Conservation (phyloP, 352 stramenopile genomes). For the Globisporangium uncinulatum region DNA sequence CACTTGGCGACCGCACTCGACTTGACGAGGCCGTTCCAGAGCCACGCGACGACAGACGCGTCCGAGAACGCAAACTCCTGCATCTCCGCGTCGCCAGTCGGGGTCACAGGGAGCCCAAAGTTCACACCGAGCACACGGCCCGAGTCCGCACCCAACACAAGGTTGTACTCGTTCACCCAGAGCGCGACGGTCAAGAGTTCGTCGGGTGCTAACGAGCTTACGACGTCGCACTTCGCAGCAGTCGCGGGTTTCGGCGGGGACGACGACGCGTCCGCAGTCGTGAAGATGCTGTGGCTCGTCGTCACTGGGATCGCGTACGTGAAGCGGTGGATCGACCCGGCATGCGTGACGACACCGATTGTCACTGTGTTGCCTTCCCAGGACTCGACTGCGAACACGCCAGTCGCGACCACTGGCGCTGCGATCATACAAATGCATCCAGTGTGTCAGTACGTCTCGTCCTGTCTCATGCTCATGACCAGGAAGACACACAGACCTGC, state of each 20-base stretch:
- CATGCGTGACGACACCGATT: slow-evolving; percentile 62
- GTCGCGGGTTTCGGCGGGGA: slow-evolving; percentile 40
- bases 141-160: slow-evolving; percentile 54
- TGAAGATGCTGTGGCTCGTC: slow-evolving; percentile 47
- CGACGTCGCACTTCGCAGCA: slow-evolving; percentile 29
- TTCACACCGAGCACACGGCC: slow-evolving; percentile 66
- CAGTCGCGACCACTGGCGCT: slow-evolving; percentile 48
- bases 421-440: not conserved
- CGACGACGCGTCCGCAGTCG: slow-evolving; percentile 31
- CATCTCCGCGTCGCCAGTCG: slow-evolving; percentile 19
- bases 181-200: slow-evolving; percentile 59
- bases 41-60: slow-evolving; percentile 56
- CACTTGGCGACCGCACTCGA: slow-evolving; percentile 26
- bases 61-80: slow-evolving; percentile 72
- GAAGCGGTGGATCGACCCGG: slow-evolving; percentile 63
- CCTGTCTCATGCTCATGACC: not conserved
- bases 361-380: slow-evolving; percentile 51
- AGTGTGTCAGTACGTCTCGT: not conserved
- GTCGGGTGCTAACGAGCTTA: slow-evolving; percentile 37
- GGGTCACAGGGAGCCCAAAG: slow-evolving; percentile 44
- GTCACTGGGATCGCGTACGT: slow-evolving; percentile 35
- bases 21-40: slow-evolving; percentile 67
- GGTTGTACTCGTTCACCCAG: slow-evolving; percentile 77
- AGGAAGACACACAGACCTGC: slow-evolving; percentile 15
- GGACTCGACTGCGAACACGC: slow-evolving; percentile 55